Conservation (phyloP, 2,329 filamentous ascomycete genomes). For the Pseudogymnoascus sp. region DNA sequence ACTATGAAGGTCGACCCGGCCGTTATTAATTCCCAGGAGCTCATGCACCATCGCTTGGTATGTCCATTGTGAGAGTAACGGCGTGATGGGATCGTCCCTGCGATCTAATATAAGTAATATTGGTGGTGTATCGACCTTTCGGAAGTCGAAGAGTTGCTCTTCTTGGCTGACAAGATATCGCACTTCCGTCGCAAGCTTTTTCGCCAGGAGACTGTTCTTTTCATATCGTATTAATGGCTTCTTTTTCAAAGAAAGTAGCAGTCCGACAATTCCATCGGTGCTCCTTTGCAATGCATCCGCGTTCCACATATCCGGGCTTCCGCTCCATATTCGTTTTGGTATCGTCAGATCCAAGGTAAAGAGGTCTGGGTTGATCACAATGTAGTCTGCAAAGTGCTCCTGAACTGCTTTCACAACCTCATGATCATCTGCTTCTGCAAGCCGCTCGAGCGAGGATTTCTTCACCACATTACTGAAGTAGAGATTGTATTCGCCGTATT, state of each 20-base stretch:
- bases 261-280: constrained; percentile 78
- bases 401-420: constrained; percentile 92
- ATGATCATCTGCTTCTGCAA: constrained; percentile 95
- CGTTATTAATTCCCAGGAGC: constrained; percentile 85
- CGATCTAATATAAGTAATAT: constrained; percentile 87
- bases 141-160: constrained; percentile 92
- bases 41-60: constrained; percentile 99
- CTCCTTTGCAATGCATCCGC: constrained; percentile 78
- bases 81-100: constrained; percentile 89
- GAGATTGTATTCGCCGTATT: constrained; percentile 94
- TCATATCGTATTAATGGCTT: constrained; percentile 90
- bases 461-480: constrained; percentile 98
- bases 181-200: constrained; percentile 88
- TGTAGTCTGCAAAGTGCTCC: constrained; percentile 93
- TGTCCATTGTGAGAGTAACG: constrained; percentile 93
- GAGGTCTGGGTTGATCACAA: constrained; percentile 90
- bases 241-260: constrained; percentile 88
- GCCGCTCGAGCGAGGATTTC: constrained; percentile 86
- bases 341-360: constrained; percentile 71
- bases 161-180: constrained; percentile 92
- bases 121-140: constrained; percentile 88
- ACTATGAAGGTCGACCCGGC: constrained; percentile 80
- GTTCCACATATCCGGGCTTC: constrained; percentile 82
- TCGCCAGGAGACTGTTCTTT: constrained; percentile 81
- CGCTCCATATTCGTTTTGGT: constrained; percentile 72